Base-by-base conservation (phyloP, 768 basidiomycete genomes). In the Phanerochaete carnosa region DNA sequence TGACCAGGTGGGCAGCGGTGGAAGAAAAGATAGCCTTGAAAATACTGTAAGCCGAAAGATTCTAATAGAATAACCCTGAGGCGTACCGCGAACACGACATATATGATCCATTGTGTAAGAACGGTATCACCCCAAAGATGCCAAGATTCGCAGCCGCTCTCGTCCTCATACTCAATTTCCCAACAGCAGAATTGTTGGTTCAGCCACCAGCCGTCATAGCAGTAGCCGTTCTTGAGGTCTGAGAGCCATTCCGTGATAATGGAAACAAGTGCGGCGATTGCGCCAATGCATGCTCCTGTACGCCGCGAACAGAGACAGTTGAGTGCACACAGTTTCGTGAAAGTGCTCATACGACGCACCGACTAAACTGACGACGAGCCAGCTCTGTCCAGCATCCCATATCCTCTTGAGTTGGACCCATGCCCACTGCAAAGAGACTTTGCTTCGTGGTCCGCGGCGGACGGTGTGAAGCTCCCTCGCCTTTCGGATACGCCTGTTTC, bases 181-280 rank as follows among this genome's bases (percentile, higher is more conserved):
- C 95, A 95, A 71, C 97, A 99, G 75, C 97, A 99, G 72, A 98
- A 98, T 69, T 97, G 92, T 68, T 94, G 88, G 73, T 95, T 97
- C 58, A 99, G 73, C 96, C 97, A 99, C 97, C 97, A 99, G 1
- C 93, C 95, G 65, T 95, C 93, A 3, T 85, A 81, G 75, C 97
- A 99, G 70, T 98, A 97, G 1, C 97, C 97, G 79, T 95, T 90
- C 77, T 98, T 98, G 64, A 98, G 86, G 73, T 98, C 96, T 2
- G 95, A 94, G 25, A 99, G 83, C 97, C 97, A 99, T 75, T 92
- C 93, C 51, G 94, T 97, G 62, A 95, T 77, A 66, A 99, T 97
- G 30, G 95, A 94, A 55, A 97, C 95, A 55, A 98, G 73, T 9
- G 94, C 96, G n/a, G 95, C 94, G 66, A 93, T 97, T 45, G 94